Evolutionary conservation across 1,284 basidiomycete species (phyloP).

Genomic region (Tilletia caries): DNA sequence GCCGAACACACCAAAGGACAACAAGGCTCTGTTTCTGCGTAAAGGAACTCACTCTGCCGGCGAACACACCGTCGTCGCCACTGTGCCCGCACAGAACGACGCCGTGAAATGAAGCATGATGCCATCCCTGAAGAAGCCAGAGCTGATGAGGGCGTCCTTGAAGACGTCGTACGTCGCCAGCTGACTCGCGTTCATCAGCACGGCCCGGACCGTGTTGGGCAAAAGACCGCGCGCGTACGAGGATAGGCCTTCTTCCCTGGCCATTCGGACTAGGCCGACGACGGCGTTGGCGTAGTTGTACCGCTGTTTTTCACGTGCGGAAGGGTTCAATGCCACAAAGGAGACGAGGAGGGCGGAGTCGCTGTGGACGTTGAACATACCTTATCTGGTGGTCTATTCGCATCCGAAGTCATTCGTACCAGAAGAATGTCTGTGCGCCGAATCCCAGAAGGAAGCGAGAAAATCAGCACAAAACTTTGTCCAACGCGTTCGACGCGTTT

Average conservation of each 20-base stretch:
- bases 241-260: slow-evolving; percentile 56
- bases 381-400: slow-evolving; percentile 39
- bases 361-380: not conserved
- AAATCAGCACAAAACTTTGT: not conserved
- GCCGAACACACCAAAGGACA: too few species aligned
- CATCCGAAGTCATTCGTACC: slow-evolving; percentile 56
- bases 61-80: slow-evolving; percentile 57
- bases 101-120: slow-evolving; percentile 58
- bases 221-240: slow-evolving; percentile 57
- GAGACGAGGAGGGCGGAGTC: not conserved
- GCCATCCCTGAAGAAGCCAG: slow-evolving; percentile 56
- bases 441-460: not conserved
- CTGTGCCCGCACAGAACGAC: slow-evolving; percentile 59
- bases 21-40: too few species aligned
- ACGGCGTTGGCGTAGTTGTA: slow-evolving; percentile 56
- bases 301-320: slow-evolving; percentile 19
- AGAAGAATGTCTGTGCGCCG: slow-evolving; percentile 58
- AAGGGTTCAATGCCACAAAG: not conserved
- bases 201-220: slow-evolving; percentile 59
- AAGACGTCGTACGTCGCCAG: slow-evolving; percentile 34
- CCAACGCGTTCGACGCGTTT: too few species aligned
- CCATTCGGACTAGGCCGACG: slow-evolving; percentile 57
- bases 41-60: slow-evolving; percentile 31
- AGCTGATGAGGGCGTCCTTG: slow-evolving; percentile 12
- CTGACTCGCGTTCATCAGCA: slow-evolving; percentile 59